Evolutionary conservation across 352 stramenopile species (phyloP), one percentile per base, ranked within the genome.

Genomic region (Thalassiosira mediterranea): DNA sequence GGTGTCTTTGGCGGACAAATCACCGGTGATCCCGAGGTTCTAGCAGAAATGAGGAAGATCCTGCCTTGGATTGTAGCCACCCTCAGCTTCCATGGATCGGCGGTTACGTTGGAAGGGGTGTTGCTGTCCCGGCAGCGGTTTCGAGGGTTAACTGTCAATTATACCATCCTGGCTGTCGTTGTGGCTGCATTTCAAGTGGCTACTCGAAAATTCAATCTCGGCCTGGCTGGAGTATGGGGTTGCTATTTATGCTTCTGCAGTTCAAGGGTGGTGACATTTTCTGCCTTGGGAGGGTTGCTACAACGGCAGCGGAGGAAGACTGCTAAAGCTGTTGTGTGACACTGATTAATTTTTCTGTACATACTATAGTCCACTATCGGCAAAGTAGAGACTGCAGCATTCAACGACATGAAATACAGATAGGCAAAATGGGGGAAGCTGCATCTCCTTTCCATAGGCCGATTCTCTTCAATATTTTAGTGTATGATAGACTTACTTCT

Each of bases 51-150:
- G 37, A 44, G 37, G 37, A 44, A 15, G 3, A 17, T 56, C 31
- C 54, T 76, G 8, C 58, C 66, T 19, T 46, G 56, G 15, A 46
- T 61, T 1, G 38, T 61, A 19, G 38, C 5, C 38, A 74, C 53
- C 8, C 58, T 76, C n/a, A 26, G 11, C 21, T 4, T 76, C 15
- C 66, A 76, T 46, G 34, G 34, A 4, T 48, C 40, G 7, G 66
- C 58, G 8, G 66, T 76, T 19, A 72, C 57, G 2, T 38, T 72
- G 32, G 66, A 76, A 32, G 66, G 66, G 28, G 7, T 72, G 4
- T 28, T 76, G 13, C 57, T 76, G 28, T 31, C 54, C 4, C 5
- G 44, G 31, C 25, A 64, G 44, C 47, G 44, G 26, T 56, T 64
- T 57, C 8, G 8, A 21, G 54, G 54, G 26, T 53, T 64, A 15